Evolutionary conservation across 2,329 filamentous ascomycete species (phyloP).

Genomic region (Neofusicoccum umdonicola): DNA sequence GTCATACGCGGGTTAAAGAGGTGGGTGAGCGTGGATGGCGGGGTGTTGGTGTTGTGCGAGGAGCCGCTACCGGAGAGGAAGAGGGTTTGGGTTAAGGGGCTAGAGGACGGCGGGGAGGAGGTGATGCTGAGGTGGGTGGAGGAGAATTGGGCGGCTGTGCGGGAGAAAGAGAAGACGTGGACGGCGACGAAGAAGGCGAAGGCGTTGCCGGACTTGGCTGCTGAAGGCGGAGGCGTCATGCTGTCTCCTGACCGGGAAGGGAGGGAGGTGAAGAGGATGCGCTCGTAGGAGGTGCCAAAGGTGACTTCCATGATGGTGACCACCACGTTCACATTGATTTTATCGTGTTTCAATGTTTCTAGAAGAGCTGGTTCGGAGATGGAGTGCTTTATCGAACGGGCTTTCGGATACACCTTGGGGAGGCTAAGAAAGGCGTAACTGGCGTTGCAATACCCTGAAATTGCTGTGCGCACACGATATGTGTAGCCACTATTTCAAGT

Average conservation of each 20-base stretch:
- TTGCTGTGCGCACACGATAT: too few species aligned
- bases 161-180: slow-evolving; percentile 28
- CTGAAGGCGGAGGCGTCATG: too few species aligned
- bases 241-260: not conserved
- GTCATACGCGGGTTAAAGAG: slow-evolving; percentile 32
- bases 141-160: slow-evolving; percentile 31
- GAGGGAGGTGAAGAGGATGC: not conserved
- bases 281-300: not conserved
- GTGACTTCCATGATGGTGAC: not conserved
- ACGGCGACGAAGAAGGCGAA: not conserved
- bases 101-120: slow-evolving; percentile 18
- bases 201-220: not conserved
- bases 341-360: too few species aligned
- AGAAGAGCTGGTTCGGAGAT: too few species aligned
- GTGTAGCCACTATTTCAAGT: too few species aligned
- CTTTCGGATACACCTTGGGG: too few species aligned
- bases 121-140: slow-evolving; percentile 28
- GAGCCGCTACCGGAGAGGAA: slow-evolving; percentile 19
- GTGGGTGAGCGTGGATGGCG: slow-evolving; percentile 33
- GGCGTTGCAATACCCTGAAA: too few species aligned
- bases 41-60: slow-evolving; percentile 22
- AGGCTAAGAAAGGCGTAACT: too few species aligned
- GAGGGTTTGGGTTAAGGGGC: slow-evolving; percentile 24
- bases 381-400: too few species aligned
- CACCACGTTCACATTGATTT: too few species aligned